Percentiles rank a stretch among this genome's conserved stretches.
These are phyloP conservation scores for Umbilicaria muhlenbergii DNA, from an alignment of 495 filamentous ascomycete species.

Conservation along the genomic window DNA sequence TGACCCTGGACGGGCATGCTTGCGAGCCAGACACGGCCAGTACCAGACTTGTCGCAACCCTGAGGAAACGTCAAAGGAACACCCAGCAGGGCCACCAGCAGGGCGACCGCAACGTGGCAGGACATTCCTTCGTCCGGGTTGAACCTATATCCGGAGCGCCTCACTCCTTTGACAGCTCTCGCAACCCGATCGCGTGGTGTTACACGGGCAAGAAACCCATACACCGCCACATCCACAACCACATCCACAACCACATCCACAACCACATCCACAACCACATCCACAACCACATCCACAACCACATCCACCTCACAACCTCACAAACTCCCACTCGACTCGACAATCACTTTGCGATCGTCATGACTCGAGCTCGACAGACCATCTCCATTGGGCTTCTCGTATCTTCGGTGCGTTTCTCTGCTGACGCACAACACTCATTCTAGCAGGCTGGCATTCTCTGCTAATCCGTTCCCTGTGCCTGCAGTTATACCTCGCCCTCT, in stretches of 20 bases:
- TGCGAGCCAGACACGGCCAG: too few species aligned
- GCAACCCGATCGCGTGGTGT: too few species aligned
- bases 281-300: neutral
- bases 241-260: neutral
- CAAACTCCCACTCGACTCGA: neutral
- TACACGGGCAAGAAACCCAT: too few species aligned
- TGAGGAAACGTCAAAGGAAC: too few species aligned
- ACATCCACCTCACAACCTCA: neutral
- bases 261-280: too few species aligned
- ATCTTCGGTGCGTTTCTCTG: constrained; percentile 52
- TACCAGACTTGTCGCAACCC: too few species aligned
- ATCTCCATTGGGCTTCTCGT: constrained; percentile 73
- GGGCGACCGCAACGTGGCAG: too few species aligned
- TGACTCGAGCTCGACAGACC: constrained; percentile 92
- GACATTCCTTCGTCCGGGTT: too few species aligned
- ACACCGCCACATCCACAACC: neutral
- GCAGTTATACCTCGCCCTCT: constrained; percentile 78
- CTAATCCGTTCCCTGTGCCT: neutral
- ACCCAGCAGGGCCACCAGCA: too few species aligned
- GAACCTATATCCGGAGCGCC: too few species aligned
- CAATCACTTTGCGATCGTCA: constrained; percentile 16
- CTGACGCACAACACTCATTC: neutral
- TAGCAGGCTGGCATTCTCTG: neutral
- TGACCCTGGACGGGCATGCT: too few species aligned
- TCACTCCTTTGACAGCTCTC: too few species aligned